Conservation (phyloP, 2,329 filamentous ascomycete genomes). For the Talaromyces sp. region DNA sequence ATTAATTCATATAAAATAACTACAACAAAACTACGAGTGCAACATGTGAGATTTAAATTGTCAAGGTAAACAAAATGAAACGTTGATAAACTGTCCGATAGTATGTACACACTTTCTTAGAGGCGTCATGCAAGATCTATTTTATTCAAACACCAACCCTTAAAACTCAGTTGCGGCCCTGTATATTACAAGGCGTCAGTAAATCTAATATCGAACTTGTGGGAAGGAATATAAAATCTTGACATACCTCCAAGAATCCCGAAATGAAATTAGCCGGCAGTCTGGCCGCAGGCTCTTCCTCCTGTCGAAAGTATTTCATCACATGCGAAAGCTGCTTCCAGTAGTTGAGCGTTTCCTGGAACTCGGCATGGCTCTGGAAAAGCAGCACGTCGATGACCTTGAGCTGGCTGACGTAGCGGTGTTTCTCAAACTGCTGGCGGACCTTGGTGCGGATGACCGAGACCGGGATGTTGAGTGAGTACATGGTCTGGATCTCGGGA, state of each 20-base stretch:
- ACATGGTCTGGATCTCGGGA: conserved; percentile 96
- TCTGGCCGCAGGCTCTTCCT: conserved; percentile 69
- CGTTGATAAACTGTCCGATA: conserved; percentile 1
- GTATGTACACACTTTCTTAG: conserved; percentile 6
- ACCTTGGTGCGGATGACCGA: conserved; percentile 87
- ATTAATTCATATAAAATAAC: background rate
- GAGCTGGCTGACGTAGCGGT: conserved; percentile 88
- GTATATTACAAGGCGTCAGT: background rate
- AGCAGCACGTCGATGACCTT: conserved; percentile 82
- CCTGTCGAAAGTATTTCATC: conserved; percentile 92
- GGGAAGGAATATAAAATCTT: background rate
- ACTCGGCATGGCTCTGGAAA: conserved; percentile 87
- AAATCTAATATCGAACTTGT: background rate
- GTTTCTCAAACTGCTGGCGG: conserved; percentile 92
- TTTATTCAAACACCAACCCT: background rate
- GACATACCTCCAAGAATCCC: conserved; percentile 83
- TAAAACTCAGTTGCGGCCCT: conserved; percentile 25
- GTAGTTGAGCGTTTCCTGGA: conserved; percentile 98
- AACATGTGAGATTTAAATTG: background rate
- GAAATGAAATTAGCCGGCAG: conserved; percentile 87
- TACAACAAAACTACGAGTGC: background rate
- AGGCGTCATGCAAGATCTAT: background rate
- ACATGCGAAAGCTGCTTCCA: conserved; percentile 97
- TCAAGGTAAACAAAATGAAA: background rate
- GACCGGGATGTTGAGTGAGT: conserved; percentile 83